Conservation (phyloP, 2,329 filamentous ascomycete species). For the Curvularia spicifera region DNA sequence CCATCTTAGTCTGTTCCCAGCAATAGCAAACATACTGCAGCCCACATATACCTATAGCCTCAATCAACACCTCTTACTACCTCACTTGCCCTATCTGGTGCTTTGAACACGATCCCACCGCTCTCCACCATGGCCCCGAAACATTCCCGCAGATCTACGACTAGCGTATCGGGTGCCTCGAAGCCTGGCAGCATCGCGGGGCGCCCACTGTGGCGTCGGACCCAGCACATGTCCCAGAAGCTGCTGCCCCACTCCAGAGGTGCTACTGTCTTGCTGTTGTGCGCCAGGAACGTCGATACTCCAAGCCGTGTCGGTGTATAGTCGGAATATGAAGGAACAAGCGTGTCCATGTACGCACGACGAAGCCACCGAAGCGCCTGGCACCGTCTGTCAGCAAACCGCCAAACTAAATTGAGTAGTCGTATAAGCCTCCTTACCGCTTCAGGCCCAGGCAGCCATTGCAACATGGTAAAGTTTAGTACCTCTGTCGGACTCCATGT, state of each 20-base stretch:
- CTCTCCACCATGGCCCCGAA: constrained; percentile 35
- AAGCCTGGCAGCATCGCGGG: constrained; percentile 47
- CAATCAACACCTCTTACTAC: constrained; percentile 38
- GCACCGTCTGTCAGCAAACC: not conserved
- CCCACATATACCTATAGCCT: constrained; percentile 44
- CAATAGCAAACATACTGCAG: constrained; percentile 30
- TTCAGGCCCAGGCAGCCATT: constrained; percentile 72
- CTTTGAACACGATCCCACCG: constrained; percentile 24
- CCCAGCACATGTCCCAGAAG: constrained; percentile 48
- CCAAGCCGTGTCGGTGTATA: constrained; percentile 48
- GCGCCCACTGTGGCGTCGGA: constrained; percentile 44
- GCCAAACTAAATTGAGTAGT: not conserved
- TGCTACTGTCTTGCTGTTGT: constrained; percentile 24
- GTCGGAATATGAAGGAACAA: constrained; percentile 16
- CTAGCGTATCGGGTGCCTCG: constrained; percentile 51
- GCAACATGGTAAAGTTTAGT: constrained; percentile 59
- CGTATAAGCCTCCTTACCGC: constrained; percentile 13
- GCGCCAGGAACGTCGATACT: constrained; percentile 48
- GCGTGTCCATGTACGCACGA: constrained; percentile 43
- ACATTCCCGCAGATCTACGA: constrained; percentile 52
- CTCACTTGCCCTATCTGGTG: constrained; percentile 32
- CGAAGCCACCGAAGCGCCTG: constrained; percentile 52
- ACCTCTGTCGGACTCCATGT: constrained; percentile 55
- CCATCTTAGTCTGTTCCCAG: constrained; percentile 3
- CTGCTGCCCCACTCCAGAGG: constrained; percentile 50